A percentile compares a stretch with the other conserved stretches of the same genome.
Conservation (phyloP, 2,329 filamentous ascomycete genomes). For the Cytospora piceicola region DNA sequence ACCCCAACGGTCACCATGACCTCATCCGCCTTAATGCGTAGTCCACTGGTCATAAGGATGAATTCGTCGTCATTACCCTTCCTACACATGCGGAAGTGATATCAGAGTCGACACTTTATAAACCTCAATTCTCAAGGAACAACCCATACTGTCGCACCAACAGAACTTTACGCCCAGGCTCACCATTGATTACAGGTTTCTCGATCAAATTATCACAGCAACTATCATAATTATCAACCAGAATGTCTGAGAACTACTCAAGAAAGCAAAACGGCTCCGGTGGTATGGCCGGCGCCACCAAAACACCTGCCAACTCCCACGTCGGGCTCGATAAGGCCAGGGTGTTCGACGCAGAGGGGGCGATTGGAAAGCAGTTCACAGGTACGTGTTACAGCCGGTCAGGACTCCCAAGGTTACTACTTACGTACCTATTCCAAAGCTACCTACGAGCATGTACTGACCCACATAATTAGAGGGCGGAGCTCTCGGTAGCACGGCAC, state of each 20-base stretch:
- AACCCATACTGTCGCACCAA: too few species aligned
- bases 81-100: too few species aligned
- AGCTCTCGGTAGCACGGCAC: slow-evolving; percentile 52
- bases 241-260: slow-evolving; percentile 30
- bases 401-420: too few species aligned
- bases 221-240: background rate
- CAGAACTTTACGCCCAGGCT: too few species aligned
- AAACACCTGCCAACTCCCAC: slow-evolving; percentile 35
- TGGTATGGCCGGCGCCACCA: slow-evolving; percentile 25
- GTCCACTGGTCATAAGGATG: slow-evolving; percentile 21
- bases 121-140: background rate
- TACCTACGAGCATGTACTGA: background rate
- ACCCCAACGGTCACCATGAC: slow-evolving; percentile 21
- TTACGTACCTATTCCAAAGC: too few species aligned
- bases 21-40: slow-evolving; percentile 11
- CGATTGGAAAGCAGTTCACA: slow-evolving; percentile 60
- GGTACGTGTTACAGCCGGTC: too few species aligned
- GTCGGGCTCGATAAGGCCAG: slow-evolving; percentile 41
- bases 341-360: slow-evolving; percentile 53
- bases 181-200: too few species aligned
- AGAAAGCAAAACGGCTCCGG: slow-evolving; percentile 25
- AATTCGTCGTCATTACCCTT: slow-evolving; percentile 19
- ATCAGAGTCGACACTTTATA: background rate
- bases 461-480: slow-evolving; percentile 45
- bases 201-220: background rate